These are phyloP conservation scores for Alternaria solani DNA, from an alignment of 2,329 filamentous ascomycete species.

Conservation along the genomic window DNA sequence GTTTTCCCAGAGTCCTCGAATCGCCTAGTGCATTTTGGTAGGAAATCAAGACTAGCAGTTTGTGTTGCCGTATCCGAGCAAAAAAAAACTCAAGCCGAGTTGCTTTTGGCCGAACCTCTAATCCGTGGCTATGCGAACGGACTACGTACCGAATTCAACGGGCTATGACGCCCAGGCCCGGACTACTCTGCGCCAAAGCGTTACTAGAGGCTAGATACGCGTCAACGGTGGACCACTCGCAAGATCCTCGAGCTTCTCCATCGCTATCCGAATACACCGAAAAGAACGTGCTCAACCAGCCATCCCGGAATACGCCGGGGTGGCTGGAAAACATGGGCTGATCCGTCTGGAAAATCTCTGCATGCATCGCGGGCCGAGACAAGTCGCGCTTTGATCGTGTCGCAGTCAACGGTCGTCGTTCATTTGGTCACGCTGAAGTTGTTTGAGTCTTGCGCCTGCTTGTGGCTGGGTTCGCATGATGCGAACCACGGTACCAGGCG, in stretches of 20 bases:
- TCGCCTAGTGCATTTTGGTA: slow-evolving; percentile 4
- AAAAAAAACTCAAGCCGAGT: slow-evolving; percentile 21
- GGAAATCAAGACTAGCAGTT: slow-evolving; percentile 6
- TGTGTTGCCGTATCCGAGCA: slow-evolving; percentile 9
- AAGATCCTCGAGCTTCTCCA: slow-evolving; percentile 14
- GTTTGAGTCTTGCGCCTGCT: slow-evolving; percentile 6
- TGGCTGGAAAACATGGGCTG: slow-evolving; percentile 23
- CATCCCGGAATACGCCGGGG: slow-evolving; percentile 18
- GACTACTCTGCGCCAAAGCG: slow-evolving; percentile 10
- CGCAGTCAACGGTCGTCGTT: slow-evolving; percentile 12
- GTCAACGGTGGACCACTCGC: slow-evolving; percentile 28
- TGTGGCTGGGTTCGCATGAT: slow-evolving; percentile 18
- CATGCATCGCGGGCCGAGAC: slow-evolving; percentile 31
- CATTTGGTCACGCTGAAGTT: slow-evolving; percentile 7
- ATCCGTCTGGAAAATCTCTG: slow-evolving; percentile 35
- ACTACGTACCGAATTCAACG: slow-evolving; percentile 27
- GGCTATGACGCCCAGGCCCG: slow-evolving; percentile 18
- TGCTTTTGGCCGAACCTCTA: slow-evolving; percentile 9
- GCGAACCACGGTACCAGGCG: slow-evolving; percentile 18
- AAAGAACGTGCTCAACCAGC: slow-evolving; percentile 26
- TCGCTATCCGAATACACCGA: slow-evolving; percentile 25
- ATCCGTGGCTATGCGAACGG: slow-evolving; percentile 16
- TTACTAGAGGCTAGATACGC: slow-evolving; percentile 18
- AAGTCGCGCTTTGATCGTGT: slow-evolving; percentile 21
- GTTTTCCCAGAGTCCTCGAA: neutral